phyloP scores from a whole-genome alignment of 805 yeast genomes.

The Metschnikowia orientalis region DNA sequence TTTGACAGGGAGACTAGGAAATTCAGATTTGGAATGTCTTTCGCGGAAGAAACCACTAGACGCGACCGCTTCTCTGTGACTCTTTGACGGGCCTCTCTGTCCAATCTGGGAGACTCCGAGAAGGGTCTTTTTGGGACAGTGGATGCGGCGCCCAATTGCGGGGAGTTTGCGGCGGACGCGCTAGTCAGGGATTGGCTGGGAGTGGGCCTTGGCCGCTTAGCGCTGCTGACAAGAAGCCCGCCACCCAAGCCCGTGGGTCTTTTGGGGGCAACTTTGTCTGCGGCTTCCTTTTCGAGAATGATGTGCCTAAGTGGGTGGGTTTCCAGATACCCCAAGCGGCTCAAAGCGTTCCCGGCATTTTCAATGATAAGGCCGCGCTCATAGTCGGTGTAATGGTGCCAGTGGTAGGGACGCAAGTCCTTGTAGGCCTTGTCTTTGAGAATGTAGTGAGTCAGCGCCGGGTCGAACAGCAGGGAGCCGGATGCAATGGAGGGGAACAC shows the following conservation, averaged over 20 bases:
- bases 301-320: conserved; percentile 41
- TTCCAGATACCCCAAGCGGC: conserved; percentile 39
- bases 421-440: conserved; percentile 40
- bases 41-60: conserved; percentile 15
- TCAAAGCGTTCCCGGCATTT: conserved; percentile 36
- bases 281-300: conserved; percentile 17
- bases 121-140: conserved; percentile 13
- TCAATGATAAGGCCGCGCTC: conserved; percentile 31
- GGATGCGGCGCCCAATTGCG: conserved; percentile 7
- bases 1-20: conserved; percentile 18
- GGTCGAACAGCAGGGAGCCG: conserved; percentile 10
- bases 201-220: conserved; percentile 12
- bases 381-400: conserved; percentile 27
- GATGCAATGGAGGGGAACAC: conserved; percentile 20
- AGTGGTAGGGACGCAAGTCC: conserved; percentile 36
- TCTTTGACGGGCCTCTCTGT: conserved; percentile 8
- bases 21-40: conserved; percentile 4
- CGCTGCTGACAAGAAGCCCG: conserved; percentile 19
- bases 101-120: conserved; percentile 22
- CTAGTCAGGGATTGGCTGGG: conserved; percentile 3
- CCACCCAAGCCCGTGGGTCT: conserved; percentile 25
- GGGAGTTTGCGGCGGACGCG: conserved; percentile 4
- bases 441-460: conserved; percentile 14
- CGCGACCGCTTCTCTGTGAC: conserved; percentile 7
- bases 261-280: conserved; percentile 8